phyloP scores from a whole-genome alignment of 352 stramenopile species.

The Globisporangium polare region DNA sequence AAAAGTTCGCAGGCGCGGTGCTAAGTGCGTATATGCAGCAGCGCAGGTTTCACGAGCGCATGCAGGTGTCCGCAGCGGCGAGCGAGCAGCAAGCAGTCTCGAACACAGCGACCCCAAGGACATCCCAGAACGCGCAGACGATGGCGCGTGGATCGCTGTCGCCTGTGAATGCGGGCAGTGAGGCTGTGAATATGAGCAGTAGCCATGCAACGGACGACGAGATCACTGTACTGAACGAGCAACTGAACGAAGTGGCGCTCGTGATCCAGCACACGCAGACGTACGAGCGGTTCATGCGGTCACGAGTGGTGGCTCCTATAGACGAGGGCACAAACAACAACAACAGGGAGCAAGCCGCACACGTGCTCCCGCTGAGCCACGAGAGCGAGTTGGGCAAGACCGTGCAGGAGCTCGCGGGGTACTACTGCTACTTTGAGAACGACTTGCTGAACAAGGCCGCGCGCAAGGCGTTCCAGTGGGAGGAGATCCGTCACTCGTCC shows the following conservation, averaged over 20 bases:
- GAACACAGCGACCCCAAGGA: neutral
- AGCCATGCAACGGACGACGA: constrained; percentile 34
- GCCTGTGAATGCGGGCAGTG: constrained; percentile 9
- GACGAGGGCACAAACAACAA: constrained; percentile 5
- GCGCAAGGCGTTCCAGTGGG: constrained; percentile 81
- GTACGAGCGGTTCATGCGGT: constrained; percentile 86
- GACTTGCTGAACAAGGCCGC: constrained; percentile 71
- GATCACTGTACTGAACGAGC: constrained; percentile 74
- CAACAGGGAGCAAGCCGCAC: constrained; percentile 3
- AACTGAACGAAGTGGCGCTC: constrained; percentile 83
- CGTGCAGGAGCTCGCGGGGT: constrained; percentile 81
- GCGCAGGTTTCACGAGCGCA: constrained; percentile 63
- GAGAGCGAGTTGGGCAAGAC: constrained; percentile 76
- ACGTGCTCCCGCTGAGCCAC: constrained; percentile 49
- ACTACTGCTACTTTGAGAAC: constrained; percentile 88
- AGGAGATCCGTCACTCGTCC: constrained; percentile 72
- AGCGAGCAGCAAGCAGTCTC: neutral
- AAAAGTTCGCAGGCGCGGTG: constrained; percentile 52
- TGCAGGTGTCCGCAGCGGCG: constrained; percentile 32
- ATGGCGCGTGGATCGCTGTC: neutral
- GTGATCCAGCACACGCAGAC: constrained; percentile 88
- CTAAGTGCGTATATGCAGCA: constrained; percentile 72
- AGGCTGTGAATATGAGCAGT: neutral
- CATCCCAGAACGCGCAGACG: constrained; percentile 6
- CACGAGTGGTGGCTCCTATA: constrained; percentile 27